Base-by-base conservation (phyloP, 306 rosid species). In the Cucumis hystrix region DNA sequence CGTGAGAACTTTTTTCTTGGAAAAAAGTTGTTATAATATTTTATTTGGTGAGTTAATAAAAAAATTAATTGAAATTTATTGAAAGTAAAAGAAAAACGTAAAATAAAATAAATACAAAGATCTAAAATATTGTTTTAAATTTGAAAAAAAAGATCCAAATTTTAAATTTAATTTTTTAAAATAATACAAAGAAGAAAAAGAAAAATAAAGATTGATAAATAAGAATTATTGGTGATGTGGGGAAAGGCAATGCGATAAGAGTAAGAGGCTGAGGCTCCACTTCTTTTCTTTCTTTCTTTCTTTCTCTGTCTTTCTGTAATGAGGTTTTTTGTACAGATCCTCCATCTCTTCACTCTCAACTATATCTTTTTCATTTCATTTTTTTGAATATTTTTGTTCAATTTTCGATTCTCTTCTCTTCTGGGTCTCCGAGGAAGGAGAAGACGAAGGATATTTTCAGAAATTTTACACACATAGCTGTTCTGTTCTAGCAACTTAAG, bases 211-310 rank as follows among this genome's bases (percentile, higher is more conserved):
- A 16, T 23, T 39, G 72, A 35, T 17, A 18, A 8, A 37, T 17
- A 37, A 40, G 52, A 70, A 70, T 70, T 70, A 70, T 70, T 70
- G 75, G 75, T 45, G 25, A 25, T 47, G 58, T 14, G 75, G 75
- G 58, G 21, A 23, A 47, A 70, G 58, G 40, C 39, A 12, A 69
- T 47, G 75, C 14, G 75, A 70, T 70, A 41, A 52, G 57, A 52
- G 57, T 52, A 52, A 52, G 57, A 52, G 20, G 25, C 25, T 23
- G 57, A 52, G 57, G n/a, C 57, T 52, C 57, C 57, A 52, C 57
- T 52, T 52, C 3, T 52, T 52, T 16, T 52, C 20, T 52, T 2
- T 52, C 57, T 52, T 18, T 52, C 6, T 52, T 3, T 52, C 57
- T 52, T 20, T 52, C 17, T 14, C 17, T 5, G 6, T 49, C 14